phyloP scores from a whole-genome alignment of 1,139 yeast species.

The Hyphopichia fennica region DNA sequence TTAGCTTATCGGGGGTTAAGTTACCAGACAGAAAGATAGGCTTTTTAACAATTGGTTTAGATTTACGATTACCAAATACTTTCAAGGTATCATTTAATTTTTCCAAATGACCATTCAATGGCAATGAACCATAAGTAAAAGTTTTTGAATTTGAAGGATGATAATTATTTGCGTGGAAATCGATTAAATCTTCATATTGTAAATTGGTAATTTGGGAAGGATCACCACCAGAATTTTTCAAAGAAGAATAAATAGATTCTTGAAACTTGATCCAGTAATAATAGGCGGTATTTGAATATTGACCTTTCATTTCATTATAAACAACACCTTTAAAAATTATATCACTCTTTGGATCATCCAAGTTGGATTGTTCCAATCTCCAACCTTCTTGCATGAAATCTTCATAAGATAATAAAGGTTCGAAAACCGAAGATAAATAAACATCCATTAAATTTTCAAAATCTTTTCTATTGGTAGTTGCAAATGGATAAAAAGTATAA shows the following conservation, averaged over 20 bases:
- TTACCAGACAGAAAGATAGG: slow-evolving; percentile 22
- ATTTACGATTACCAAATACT: slow-evolving; percentile 52
- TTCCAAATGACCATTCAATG: slow-evolving; percentile 60
- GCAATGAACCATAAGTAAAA: slow-evolving; percentile 82
- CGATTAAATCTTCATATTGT: slow-evolving; percentile 69
- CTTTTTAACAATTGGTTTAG: slow-evolving; percentile 22
- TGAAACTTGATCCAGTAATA: slow-evolving; percentile 82
- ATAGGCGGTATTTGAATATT: slow-evolving; percentile 85
- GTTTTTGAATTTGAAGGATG: slow-evolving; percentile 91
- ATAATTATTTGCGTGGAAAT: slow-evolving; percentile 72
- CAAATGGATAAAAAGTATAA: slow-evolving; percentile 93
- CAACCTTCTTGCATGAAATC: slow-evolving; percentile 98
- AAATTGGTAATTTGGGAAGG: slow-evolving; percentile 77
- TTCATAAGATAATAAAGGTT: slow-evolving; percentile 72
- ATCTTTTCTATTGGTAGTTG: slow-evolving; percentile 85
- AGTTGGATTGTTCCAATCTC: slow-evolving; percentile 79
- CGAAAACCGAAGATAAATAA: slow-evolving; percentile 82
- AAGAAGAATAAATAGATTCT: slow-evolving; percentile 79
- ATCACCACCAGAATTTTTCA: slow-evolving; percentile 94
- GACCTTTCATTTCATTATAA: slow-evolving; percentile 98
- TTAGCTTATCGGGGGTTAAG: slow-evolving; percentile 8
- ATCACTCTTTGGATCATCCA: slow-evolving; percentile 58
- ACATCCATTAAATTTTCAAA: slow-evolving; percentile 83
- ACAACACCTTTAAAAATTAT: slow-evolving; percentile 91
- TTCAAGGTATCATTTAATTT: slow-evolving; percentile 55